Evolutionary conservation across 2,329 filamentous ascomycete species (phyloP).

Genomic region (Aureobasidium pullulans): DNA sequence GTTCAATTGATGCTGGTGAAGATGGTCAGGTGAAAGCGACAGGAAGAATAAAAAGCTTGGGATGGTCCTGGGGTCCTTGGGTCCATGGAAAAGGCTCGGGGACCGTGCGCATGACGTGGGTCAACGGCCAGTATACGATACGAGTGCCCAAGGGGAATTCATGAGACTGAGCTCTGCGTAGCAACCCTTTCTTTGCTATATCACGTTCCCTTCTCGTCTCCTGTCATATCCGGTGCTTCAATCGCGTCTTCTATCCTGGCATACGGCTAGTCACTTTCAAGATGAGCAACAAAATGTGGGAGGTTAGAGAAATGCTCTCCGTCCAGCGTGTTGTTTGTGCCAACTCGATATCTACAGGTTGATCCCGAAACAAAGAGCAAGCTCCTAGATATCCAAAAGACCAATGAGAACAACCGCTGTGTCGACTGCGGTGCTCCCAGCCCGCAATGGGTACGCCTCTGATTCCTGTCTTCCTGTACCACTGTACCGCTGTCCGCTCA

Average conservation of each 20-base stretch:
- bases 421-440: conserved; percentile 94
- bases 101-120: neutral
- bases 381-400: conserved; percentile 87
- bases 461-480: neutral
- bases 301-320: conserved; percentile 34
- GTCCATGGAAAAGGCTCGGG: too few relatives aligned
- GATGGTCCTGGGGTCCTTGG: neutral
- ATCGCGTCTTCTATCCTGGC: neutral
- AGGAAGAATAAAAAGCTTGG: neutral
- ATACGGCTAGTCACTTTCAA: neutral
- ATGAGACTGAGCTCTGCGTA: neutral
- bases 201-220: too few relatives aligned
- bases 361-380: conserved; percentile 96
- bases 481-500: neutral
- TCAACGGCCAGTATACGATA: neutral
- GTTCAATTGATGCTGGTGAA: neutral
- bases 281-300: conserved; percentile 66
- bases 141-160: neutral
- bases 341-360: conserved; percentile 40
- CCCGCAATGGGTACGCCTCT: conserved; percentile 81
- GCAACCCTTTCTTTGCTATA: too few relatives aligned
- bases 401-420: conserved; percentile 79
- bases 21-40: neutral
- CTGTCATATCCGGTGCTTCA: neutral
- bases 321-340: neutral